phyloP scores from a whole-genome alignment of 2,329 filamentous ascomycete species.

The Sporothrix sp. region DNA sequence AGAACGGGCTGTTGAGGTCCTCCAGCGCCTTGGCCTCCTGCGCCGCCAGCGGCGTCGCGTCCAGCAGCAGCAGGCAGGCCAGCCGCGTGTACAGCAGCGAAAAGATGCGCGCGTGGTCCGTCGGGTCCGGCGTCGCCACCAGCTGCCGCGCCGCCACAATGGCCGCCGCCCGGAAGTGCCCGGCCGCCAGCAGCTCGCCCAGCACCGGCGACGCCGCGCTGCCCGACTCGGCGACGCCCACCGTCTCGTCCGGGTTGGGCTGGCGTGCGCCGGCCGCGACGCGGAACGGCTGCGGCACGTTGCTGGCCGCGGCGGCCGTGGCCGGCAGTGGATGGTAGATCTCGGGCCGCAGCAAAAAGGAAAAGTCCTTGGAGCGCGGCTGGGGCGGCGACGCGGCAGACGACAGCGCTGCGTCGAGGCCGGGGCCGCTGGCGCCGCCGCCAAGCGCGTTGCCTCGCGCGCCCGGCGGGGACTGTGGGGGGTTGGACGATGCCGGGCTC shows the following conservation, averaged over 20 bases:
- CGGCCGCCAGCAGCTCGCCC: slow-evolving; percentile 54
- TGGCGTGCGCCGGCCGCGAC: slow-evolving; percentile 56
- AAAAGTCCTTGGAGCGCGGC: slow-evolving; percentile 54
- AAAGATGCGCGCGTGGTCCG: slow-evolving; percentile 60
- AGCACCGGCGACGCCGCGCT: slow-evolving; percentile 42
- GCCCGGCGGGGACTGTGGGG: neutral
- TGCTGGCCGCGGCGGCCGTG: slow-evolving; percentile 28
- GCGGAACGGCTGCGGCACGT: slow-evolving; percentile 56
- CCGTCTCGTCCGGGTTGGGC: slow-evolving; percentile 39
- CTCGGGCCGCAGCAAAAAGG: slow-evolving; percentile 67
- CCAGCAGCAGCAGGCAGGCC: slow-evolving; percentile 70
- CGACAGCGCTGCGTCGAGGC: slow-evolving; percentile 1
- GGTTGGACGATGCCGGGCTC: neutral
- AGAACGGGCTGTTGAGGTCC: slow-evolving; percentile 49
- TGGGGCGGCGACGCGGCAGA: neutral
- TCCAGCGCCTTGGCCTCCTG: slow-evolving; percentile 57
- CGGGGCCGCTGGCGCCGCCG: neutral
- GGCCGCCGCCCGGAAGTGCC: slow-evolving; percentile 74
- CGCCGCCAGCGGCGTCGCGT: slow-evolving; percentile 57
- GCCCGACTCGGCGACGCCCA: neutral
- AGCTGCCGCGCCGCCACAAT: slow-evolving; percentile 55
- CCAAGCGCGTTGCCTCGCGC: neutral
- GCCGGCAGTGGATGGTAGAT: slow-evolving; percentile 72
- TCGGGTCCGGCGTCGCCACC: slow-evolving; percentile 40
- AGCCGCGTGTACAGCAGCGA: slow-evolving; percentile 70